Evolutionary conservation across 768 basidiomycete species (phyloP).

Genomic region (Heimioporus sp.): DNA sequence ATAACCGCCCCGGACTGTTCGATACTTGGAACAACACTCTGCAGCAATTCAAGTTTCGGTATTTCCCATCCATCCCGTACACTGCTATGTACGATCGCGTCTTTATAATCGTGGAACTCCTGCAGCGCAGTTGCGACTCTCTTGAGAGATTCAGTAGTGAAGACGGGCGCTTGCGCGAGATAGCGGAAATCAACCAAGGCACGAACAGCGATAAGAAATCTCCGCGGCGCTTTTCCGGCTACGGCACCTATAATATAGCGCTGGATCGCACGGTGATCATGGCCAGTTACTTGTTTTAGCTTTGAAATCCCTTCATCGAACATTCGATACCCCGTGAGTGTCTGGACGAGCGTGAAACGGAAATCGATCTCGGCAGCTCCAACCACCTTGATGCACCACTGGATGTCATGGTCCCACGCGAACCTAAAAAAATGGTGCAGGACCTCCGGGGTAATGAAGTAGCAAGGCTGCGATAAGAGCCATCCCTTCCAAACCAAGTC

Average conservation of each 20-base stretch:
- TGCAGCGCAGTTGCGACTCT: slow-evolving; percentile 9
- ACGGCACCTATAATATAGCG: slow-evolving; percentile 24
- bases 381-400: too few species aligned
- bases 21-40: too few species aligned
- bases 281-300: slow-evolving; percentile 28
- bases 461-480: slow-evolving; percentile 30
- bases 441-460: slow-evolving; percentile 33
- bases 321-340: slow-evolving; percentile 33
- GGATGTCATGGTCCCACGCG: too few species aligned
- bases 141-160: slow-evolving; percentile 20
- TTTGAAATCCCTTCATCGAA: slow-evolving; percentile 38
- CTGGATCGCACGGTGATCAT: too few species aligned
- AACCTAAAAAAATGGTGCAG: too few species aligned
- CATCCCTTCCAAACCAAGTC: slow-evolving; percentile 31
- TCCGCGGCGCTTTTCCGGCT: slow-evolving; percentile 29
- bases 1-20: too few species aligned
- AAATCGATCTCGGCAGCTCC: slow-evolving; percentile 34
- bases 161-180: slow-evolving; percentile 30
- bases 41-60: too few species aligned
- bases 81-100: too few species aligned
- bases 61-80: too few species aligned
- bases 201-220: slow-evolving; percentile 33
- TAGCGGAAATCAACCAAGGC: slow-evolving; percentile 39
- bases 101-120: background rate
- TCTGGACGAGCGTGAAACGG: slow-evolving; percentile 36